Evolutionary conservation across 345 rosid species (phyloP).

Genomic region (Trapa incisa): DNA sequence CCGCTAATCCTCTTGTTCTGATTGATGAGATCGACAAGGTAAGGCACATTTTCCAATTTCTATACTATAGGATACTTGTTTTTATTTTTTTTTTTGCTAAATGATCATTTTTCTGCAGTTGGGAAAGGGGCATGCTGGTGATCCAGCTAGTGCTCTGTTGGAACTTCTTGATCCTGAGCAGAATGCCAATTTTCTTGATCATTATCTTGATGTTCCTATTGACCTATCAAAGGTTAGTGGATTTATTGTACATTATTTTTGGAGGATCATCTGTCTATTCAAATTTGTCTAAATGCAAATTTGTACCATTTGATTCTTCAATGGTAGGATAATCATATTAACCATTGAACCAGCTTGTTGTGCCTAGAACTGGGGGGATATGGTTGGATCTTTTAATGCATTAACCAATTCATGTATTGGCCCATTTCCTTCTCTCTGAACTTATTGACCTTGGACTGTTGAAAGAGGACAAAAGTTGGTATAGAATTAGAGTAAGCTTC

Average conservation of each 20-base stretch:
- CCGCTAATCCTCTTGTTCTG: constrained; percentile 96
- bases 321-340: not conserved
- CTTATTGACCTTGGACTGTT: too few species aligned
- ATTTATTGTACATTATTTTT: not conserved
- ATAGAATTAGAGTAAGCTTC: too few species aligned
- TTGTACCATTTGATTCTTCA: not conserved
- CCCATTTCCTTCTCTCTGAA: too few species aligned
- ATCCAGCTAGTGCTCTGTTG: constrained; percentile 96
- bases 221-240: constrained; percentile 79
- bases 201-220: constrained; percentile 93
- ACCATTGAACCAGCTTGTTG: not conserved
- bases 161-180: constrained; percentile 99
- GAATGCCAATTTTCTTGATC: constrained; percentile 96
- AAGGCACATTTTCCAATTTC: not conserved
- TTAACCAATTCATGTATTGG: not conserved
- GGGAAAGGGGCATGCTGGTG: constrained; percentile 96
- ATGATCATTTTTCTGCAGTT: constrained; percentile 4
- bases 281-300: too few species aligned
- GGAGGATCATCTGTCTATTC: not conserved
- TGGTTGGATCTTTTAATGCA: not conserved
- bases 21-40: constrained; percentile 99
- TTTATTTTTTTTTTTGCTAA: not conserved
- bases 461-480: too few species aligned
- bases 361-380: not conserved
- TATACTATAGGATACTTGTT: too few species aligned